Conservation (phyloP, 352 stramenopile species). For the Labyrinthula sp. region DNA sequence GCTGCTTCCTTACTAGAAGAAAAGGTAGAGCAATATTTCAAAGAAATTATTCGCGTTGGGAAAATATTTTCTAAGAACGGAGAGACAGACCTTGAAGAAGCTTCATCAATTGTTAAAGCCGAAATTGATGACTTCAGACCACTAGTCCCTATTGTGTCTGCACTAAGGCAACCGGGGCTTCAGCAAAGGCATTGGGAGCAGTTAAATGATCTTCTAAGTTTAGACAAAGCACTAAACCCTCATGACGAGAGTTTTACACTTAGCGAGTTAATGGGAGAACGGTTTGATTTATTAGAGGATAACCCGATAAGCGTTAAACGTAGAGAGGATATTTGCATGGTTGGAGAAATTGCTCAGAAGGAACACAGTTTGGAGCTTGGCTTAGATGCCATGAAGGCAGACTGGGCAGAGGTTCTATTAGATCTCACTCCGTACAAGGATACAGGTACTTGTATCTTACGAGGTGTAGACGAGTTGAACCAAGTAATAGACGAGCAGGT, state of each 20-base stretch:
- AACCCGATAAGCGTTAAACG: no score
- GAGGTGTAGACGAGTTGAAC: constrained; percentile 68
- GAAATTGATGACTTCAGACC: constrained; percentile 64
- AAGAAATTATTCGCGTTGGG: constrained; percentile 58
- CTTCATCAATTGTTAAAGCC: constrained; percentile 60
- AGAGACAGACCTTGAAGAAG: constrained; percentile 53
- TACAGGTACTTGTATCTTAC: constrained; percentile 75
- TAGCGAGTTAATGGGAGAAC: constrained; percentile 37
- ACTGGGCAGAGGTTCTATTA: constrained; percentile 60
- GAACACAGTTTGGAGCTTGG: constrained; percentile 78
- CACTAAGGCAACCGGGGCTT: constrained; percentile 70
- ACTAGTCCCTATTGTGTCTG: constrained; percentile 60
- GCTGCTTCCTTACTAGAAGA: constrained; percentile 71
- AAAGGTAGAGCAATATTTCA: constrained; percentile 54
- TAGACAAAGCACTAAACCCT: constrained; percentile 52
- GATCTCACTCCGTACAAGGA: constrained; percentile 61
- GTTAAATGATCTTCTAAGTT: constrained; percentile 59
- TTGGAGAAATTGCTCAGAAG: constrained; percentile 70
- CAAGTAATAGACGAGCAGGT: constrained; percentile 76
- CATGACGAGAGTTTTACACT: constrained; percentile 36
- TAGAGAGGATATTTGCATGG: constrained; percentile 59
- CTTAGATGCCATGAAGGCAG: constrained; percentile 66
- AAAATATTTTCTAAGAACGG: constrained; percentile 74
- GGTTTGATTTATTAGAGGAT: constrained; percentile 51
- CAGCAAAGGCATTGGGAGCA: constrained; percentile 69